Evolutionary conservation across 176 grass and related monocot species (phyloP), one percentile per base, ranked within the genome.

Genomic region (Poa pratensis): DNA sequence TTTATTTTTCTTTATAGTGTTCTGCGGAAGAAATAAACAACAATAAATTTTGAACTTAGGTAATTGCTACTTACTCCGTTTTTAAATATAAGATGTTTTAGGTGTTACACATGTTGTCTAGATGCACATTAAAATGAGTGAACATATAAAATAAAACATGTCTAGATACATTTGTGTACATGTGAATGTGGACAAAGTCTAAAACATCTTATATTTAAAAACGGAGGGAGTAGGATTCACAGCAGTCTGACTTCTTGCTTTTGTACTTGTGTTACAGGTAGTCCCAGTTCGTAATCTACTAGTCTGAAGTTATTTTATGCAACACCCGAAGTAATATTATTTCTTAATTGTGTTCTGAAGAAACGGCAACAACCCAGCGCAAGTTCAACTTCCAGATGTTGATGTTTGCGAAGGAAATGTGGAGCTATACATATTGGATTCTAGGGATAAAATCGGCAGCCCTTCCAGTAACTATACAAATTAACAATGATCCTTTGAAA

Each of bases 271-370:
- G 20, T 84, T 74, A 26, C n/a, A 39, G 59, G 59, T 0, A 66
- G 27, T 37, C 9, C 6, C 26, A 19, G 16, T 85, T 39, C 19
- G 52, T 15, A 7, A 26, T 75, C 50, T 67, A 17, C 20, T 62
- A 13, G 14, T 80, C 49, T 60, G 27, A 67, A 57, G 49, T 89
- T 66, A 20, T 67, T 60, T 68, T 83, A 7, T 63, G 53, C 9
- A 51, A 20, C 51, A 40, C 27, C 10, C 54, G 26, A 73, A 73
- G 12, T 75, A 67, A 32, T 14, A 2, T 12, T 75, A 61, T 52
- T 78, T 69, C 34, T 78, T 79, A 65, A 60, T 71, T 35, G 20
- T 48, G 19, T 73, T 50, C 62, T 30, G 61, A 78, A 55, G 45
- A 66, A 85, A 64, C 10, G 69, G 11, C 22, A 69, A 55, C 14